These are phyloP conservation scores for Trametes versicolor DNA, from an alignment of 1,284 basidiomycete genomes.

Conservation along the genomic window DNA sequence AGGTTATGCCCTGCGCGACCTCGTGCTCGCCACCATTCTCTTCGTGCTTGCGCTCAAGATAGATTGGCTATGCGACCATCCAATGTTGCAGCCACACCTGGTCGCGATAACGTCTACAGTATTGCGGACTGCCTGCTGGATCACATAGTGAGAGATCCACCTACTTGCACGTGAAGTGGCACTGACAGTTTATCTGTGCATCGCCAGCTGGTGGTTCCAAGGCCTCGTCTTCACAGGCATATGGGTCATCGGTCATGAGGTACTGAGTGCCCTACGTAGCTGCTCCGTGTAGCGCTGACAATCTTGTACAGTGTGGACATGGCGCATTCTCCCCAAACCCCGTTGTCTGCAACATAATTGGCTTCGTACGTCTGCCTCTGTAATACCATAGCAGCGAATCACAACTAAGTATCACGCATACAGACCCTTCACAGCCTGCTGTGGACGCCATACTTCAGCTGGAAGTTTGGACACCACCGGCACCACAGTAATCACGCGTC, in stretches of 20 bases:
- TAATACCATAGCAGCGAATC: too few relatives aligned
- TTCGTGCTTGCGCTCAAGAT: slow-evolving; percentile 1
- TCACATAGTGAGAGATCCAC: slow-evolving; percentile 54
- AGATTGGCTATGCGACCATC: not conserved
- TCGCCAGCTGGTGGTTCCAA: slow-evolving; percentile 67
- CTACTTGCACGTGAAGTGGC: too few relatives aligned
- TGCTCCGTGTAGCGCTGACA: too few relatives aligned
- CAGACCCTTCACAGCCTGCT: slow-evolving; percentile 56
- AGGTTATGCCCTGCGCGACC: slow-evolving; percentile 1
- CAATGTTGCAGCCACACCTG: slow-evolving; percentile 26
- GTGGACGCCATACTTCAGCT: slow-evolving; percentile 65
- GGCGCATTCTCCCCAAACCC: slow-evolving; percentile 30
- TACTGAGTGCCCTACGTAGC: too few relatives aligned
- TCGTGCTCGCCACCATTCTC: not conserved
- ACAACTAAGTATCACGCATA: too few relatives aligned
- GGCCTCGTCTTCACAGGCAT: slow-evolving; percentile 60
- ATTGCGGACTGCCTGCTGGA: slow-evolving; percentile 51
- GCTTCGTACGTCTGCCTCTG: slow-evolving; percentile 52
- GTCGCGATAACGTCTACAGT: slow-evolving; percentile 38
- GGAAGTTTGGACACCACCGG: slow-evolving; percentile 64
- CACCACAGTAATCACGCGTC: slow-evolving; percentile 63
- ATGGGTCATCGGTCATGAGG: slow-evolving; percentile 65
- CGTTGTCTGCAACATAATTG: slow-evolving; percentile 47
- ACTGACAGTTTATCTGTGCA: too few relatives aligned
- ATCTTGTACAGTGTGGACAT: slow-evolving; percentile 25